Conservation (phyloP, 139 green algal species). For the Mesostigma viride region DNA sequence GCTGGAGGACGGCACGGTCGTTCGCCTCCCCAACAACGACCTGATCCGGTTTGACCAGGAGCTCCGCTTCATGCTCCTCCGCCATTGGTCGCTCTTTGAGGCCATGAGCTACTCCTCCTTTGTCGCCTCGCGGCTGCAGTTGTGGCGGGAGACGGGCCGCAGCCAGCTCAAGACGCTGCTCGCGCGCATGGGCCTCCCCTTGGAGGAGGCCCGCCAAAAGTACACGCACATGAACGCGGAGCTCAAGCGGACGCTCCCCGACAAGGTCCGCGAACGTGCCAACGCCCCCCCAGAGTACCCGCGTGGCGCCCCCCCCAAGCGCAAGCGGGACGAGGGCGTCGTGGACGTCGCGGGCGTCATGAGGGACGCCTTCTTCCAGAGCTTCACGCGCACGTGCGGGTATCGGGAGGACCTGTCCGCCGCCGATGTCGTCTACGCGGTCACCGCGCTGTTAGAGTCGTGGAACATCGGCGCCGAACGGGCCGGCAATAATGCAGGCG, state of each 20-base stretch:
- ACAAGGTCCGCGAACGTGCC: slow-evolving; percentile 2
- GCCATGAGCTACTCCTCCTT: slow-evolving; percentile 66
- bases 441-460: slow-evolving; percentile 27
- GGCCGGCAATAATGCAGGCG: too few species aligned
- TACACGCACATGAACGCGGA: slow-evolving; percentile 27
- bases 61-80: slow-evolving; percentile 34
- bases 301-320: too few species aligned
- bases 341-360: too few species aligned
- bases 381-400: slow-evolving; percentile 12
- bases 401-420: slow-evolving; percentile 21
- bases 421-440: slow-evolving; percentile 25
- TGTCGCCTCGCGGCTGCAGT: slow-evolving; percentile 63
- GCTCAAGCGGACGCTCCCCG: neutral
- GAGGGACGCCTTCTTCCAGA: slow-evolving; percentile 13
- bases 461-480: too few species aligned
- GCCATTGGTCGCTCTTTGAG: slow-evolving; percentile 78
- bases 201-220: slow-evolving; percentile 29
- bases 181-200: slow-evolving; percentile 57
- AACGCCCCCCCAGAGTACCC: too few species aligned
- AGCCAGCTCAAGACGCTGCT: slow-evolving; percentile 58
- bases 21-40: slow-evolving; percentile 6
- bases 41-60: slow-evolving; percentile 8
- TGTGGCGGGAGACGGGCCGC: slow-evolving; percentile 59
- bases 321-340: too few species aligned
- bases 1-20: slow-evolving; percentile 18